A percentile compares a stretch with the other conserved stretches of the same genome.
These are phyloP conservation scores for Torrubiella hemipterigena DNA, from an alignment of 2,329 filamentous ascomycete genomes.

Conservation along the genomic window DNA sequence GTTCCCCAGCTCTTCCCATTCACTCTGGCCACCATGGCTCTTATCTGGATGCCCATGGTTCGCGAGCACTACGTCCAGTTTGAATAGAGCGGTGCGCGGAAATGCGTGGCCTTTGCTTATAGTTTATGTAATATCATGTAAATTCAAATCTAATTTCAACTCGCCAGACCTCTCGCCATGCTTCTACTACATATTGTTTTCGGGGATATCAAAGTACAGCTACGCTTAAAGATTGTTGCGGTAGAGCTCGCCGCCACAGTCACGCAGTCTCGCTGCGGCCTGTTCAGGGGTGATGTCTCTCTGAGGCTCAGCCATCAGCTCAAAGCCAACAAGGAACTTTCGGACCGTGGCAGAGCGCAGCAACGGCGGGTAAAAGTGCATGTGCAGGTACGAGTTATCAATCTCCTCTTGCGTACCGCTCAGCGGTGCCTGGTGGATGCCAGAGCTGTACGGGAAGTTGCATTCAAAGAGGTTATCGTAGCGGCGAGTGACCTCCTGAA, in stretches of 20 bases:
- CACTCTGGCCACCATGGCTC: constrained; percentile 33
- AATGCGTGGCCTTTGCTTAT: no score
- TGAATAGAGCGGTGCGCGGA: no score
- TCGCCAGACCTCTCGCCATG: no score
- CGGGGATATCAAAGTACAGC: no score
- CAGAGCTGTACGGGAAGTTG: constrained; percentile 92
- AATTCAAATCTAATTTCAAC: no score
- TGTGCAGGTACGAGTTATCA: constrained; percentile 80
- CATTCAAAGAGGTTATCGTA: constrained; percentile 98
- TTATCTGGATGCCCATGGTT: constrained; percentile 54
- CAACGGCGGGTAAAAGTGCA: constrained; percentile 95
- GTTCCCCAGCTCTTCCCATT: constrained; percentile 45
- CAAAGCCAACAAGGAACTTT: constrained; percentile 94
- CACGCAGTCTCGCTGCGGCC: constrained; percentile 65
- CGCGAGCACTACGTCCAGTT: constrained; percentile 55
- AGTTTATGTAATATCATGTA: no score
- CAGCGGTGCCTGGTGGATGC: constrained; percentile 88
- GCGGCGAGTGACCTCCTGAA: constrained; percentile 77
- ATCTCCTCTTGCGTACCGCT: constrained; percentile 72
- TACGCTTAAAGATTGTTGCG: constrained; percentile 45
- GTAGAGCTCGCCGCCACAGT: constrained; percentile 74
- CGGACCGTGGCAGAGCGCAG: constrained; percentile 85
- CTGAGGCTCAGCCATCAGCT: constrained; percentile 95
- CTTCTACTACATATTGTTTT: no score
- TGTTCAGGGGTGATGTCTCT: constrained; percentile 96